Percentiles rank a stretch among this genome's conserved stretches.
Evolutionary conservation across 805 yeast genomes (phyloP).

Genomic region (Blastobotrys terrestris): DNA sequence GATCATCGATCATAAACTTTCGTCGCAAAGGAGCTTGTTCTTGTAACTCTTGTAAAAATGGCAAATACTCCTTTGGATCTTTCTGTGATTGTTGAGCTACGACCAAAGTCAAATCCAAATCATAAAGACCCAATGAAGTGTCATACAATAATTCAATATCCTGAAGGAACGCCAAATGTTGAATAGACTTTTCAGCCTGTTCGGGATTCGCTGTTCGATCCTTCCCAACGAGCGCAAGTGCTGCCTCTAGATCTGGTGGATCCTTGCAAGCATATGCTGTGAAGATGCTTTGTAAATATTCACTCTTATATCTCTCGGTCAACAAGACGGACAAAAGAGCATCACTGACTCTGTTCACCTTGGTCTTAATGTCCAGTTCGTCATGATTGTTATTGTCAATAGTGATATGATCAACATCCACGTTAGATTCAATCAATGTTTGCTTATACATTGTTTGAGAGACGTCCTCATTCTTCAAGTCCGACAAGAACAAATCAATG

Average conservation of each 20-base stretch:
- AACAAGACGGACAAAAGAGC: constrained; percentile 54
- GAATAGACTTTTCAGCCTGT: constrained; percentile 56
- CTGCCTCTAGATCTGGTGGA: constrained; percentile 79
- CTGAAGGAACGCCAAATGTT: constrained; percentile 83
- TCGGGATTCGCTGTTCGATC: constrained; percentile 41
- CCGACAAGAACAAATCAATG: constrained; percentile 80
- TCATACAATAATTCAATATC: constrained; percentile 81
- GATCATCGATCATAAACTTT: constrained; percentile 71
- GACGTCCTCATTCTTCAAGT: constrained; percentile 82
- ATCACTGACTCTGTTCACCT: constrained; percentile 73
- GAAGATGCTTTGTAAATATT: constrained; percentile 68
- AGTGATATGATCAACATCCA: neutral
- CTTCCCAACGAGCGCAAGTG: constrained; percentile 56
- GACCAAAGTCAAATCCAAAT: constrained; percentile 69
- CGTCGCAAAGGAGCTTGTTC: constrained; percentile 60
- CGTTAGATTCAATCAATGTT: constrained; percentile 36
- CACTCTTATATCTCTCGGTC: constrained; percentile 44
- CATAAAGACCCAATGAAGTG: constrained; percentile 74
- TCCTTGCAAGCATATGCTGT: constrained; percentile 90
- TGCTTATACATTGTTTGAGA: constrained; percentile 75
- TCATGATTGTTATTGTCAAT: constrained; percentile 13
- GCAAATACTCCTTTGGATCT: constrained; percentile 95
- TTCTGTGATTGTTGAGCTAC: constrained; percentile 96
- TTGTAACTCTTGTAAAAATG: constrained; percentile 78
- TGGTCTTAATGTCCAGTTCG: constrained; percentile 18